Evolutionary conservation across 352 stramenopile species (phyloP).

Genomic region (Blastocystis sp.): DNA sequence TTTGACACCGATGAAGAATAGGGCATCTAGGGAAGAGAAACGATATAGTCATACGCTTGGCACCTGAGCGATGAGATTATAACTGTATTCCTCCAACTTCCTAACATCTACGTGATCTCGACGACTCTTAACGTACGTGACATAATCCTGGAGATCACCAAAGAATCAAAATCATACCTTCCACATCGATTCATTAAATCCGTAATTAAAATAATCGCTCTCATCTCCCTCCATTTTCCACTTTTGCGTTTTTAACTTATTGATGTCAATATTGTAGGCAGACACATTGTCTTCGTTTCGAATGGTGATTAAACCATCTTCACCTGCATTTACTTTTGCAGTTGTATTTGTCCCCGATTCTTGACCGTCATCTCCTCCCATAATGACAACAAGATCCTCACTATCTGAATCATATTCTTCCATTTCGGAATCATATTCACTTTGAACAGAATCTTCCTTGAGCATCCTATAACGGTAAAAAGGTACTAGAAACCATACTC

Average conservation of each 20-base stretch:
- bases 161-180: background rate
- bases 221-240: conserved; percentile 53
- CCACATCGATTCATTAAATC: conserved; percentile 49
- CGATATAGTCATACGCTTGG: background rate
- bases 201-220: conserved; percentile 52
- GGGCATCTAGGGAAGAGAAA: background rate
- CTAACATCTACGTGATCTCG: background rate
- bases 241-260: conserved; percentile 11
- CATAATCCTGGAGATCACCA: background rate
- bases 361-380: background rate
- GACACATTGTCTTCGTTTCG: conserved; percentile 10
- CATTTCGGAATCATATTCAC: background rate
- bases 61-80: background rate
- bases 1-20: background rate
- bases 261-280: conserved; percentile 51
- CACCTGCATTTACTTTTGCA: background rate
- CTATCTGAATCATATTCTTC: background rate
- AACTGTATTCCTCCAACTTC: background rate
- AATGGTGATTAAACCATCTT: background rate
- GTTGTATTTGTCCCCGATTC: background rate
- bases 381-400: background rate
- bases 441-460: background rate
- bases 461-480: too few relatives aligned
- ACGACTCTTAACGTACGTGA: background rate
- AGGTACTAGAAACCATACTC: too few relatives aligned